A percentile compares a stretch with the other conserved stretches of the same genome.
These are phyloP conservation scores for Cicer chorassanicum DNA, from an alignment of 306 rosid species.

Conservation along the genomic window DNA sequence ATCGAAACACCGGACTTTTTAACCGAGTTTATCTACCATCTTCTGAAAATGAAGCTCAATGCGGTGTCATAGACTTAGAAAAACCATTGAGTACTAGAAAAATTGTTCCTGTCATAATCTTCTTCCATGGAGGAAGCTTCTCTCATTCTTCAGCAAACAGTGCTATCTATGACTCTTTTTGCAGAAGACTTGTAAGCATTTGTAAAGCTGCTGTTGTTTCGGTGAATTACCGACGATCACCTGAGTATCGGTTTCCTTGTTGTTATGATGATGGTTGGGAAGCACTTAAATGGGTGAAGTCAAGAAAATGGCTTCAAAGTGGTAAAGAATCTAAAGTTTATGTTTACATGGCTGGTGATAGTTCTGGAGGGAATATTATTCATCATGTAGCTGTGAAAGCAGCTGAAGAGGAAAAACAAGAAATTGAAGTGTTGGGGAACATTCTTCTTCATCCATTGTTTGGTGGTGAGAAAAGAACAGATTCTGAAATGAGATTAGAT, in stretches of 20 bases:
- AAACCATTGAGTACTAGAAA: slow-evolving; percentile 66
- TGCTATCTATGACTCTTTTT: slow-evolving; percentile 81
- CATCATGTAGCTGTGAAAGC: slow-evolving; percentile 81
- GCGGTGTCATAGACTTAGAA: slow-evolving; percentile 61
- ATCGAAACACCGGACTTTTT: slow-evolving; percentile 62
- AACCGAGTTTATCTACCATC: slow-evolving; percentile 69
- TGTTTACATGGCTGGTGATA: slow-evolving; percentile 84
- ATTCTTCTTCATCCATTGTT: slow-evolving; percentile 91
- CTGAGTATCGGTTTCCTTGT: slow-evolving; percentile 78
- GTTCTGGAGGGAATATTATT: slow-evolving; percentile 87
- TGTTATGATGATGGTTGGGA: slow-evolving; percentile 90
- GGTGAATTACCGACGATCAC: slow-evolving; percentile 80
- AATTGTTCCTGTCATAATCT: slow-evolving; percentile 76
- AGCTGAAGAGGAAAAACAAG: slow-evolving; percentile 60
- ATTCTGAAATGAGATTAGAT: slow-evolving; percentile 66
- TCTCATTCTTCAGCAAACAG: slow-evolving; percentile 87
- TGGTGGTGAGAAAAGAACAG: slow-evolving; percentile 72
- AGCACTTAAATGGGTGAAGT: slow-evolving; percentile 73
- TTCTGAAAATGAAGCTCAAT: slow-evolving; percentile 47
- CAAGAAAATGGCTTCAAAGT: slow-evolving; percentile 79
- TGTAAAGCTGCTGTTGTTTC: slow-evolving; percentile 83
- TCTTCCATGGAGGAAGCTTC: slow-evolving; percentile 95
- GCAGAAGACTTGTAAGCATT: slow-evolving; percentile 66
- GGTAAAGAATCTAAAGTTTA: slow-evolving; percentile 71
- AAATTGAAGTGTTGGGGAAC: slow-evolving; percentile 70